phyloP scores from a whole-genome alignment of 176 grass and related monocot genomes.

The Rhynchospora pubera region DNA sequence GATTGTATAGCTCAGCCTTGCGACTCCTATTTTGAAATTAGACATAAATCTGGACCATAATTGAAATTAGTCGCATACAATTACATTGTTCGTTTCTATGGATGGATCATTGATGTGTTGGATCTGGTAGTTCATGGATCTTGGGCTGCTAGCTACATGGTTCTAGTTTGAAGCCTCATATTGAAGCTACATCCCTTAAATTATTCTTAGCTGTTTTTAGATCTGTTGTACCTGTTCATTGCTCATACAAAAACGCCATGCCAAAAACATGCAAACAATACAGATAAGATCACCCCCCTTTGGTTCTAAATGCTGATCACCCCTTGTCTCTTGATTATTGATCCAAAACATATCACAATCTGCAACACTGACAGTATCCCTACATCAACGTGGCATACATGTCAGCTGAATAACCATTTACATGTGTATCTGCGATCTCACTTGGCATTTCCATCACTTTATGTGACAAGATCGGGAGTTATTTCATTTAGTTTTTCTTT shows the following conservation, averaged over 20 bases:
- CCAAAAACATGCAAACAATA: background rate
- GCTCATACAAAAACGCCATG: background rate
- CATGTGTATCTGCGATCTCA: background rate
- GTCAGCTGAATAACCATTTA: background rate
- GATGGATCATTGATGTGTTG: too few relatives aligned
- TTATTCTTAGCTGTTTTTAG: background rate
- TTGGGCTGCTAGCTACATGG: background rate
- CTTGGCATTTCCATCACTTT: background rate
- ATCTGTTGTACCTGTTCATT: background rate
- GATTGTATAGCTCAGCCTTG: too few relatives aligned
- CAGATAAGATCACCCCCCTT: background rate
- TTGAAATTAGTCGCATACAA: too few relatives aligned
- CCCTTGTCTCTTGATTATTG: background rate
- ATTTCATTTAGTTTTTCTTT: background rate
- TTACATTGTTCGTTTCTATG: too few relatives aligned
- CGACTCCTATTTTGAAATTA: too few relatives aligned
- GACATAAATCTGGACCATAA: too few relatives aligned
- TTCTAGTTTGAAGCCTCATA: background rate
- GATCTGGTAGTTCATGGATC: too few relatives aligned
- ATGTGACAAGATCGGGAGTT: background rate
- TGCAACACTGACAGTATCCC: background rate
- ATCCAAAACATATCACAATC: background rate
- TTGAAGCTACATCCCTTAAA: too few relatives aligned
- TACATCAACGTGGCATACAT: background rate
- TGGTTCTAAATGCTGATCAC: background rate